phyloP scores from a whole-genome alignment of 495 filamentous ascomycete genomes.

The Trichoderma gamsii region DNA sequence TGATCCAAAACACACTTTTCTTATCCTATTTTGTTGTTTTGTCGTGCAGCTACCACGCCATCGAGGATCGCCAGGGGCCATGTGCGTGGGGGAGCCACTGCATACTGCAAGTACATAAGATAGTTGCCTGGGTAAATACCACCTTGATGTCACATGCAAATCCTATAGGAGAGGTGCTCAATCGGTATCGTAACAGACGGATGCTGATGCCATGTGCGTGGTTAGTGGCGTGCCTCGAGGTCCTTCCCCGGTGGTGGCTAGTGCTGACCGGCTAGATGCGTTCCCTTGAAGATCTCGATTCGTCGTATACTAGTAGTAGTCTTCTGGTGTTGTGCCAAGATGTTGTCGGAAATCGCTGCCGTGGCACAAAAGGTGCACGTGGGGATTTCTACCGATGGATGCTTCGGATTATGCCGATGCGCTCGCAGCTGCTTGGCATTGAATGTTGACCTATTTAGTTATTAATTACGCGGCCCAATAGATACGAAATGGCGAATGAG shows the following conservation, averaged over 20 bases:
- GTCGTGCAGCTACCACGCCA: neutral
- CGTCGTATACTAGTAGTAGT: neutral
- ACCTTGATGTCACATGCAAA: neutral
- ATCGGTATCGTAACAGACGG: too few species aligned
- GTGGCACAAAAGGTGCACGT: too few species aligned
- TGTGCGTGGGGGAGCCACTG: too few species aligned
- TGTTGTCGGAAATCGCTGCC: too few species aligned
- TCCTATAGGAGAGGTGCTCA: neutral
- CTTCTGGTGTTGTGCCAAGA: neutral
- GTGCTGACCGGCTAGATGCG: neutral
- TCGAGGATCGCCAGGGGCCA: neutral
- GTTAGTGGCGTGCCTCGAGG: neutral
- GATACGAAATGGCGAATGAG: too few species aligned
- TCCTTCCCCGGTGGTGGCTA: neutral
- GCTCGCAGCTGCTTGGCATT: too few species aligned
- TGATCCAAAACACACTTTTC: too few species aligned
- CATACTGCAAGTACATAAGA: neutral
- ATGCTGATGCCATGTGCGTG: too few species aligned
- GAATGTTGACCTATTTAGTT: too few species aligned
- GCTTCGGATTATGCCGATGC: too few species aligned
- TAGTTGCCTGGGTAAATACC: neutral
- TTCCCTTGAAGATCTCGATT: neutral
- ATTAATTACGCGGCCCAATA: too few species aligned
- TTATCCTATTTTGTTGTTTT: neutral
- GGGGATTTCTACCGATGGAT: too few species aligned